Percentiles rank a stretch among this genome's conserved stretches.
These are phyloP conservation scores for Lentinula aciculospora DNA, from an alignment of 768 basidiomycete species.

Conservation along the genomic window DNA sequence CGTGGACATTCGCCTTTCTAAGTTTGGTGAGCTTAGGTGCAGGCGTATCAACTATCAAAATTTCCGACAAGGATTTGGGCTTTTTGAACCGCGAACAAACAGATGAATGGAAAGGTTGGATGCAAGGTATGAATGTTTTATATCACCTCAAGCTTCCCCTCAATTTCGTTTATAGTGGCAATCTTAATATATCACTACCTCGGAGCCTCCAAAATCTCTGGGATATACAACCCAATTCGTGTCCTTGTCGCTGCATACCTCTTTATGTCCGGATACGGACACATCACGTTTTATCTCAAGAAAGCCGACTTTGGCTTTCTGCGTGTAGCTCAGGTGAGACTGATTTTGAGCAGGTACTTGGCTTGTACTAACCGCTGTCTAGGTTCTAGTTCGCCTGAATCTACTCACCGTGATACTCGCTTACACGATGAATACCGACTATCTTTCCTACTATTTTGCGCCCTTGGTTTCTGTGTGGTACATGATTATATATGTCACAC, in stretches of 20 bases:
- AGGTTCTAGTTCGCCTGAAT: slow-evolving; percentile 81
- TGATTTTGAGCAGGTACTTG: neutral
- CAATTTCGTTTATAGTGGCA: slow-evolving; percentile 43
- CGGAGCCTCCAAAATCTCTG: slow-evolving; percentile 84
- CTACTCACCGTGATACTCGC: slow-evolving; percentile 75
- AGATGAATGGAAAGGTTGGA: slow-evolving; percentile 98
- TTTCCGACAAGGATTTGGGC: slow-evolving; percentile 76
- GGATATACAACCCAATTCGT: slow-evolving; percentile 91
- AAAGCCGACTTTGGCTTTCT: slow-evolving; percentile 83
- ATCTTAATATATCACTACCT: slow-evolving; percentile 93
- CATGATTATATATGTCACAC: slow-evolving; percentile 77
- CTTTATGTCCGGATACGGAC: slow-evolving; percentile 93
- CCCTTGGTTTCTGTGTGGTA: slow-evolving; percentile 92
- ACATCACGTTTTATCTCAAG: slow-evolving; percentile 83
- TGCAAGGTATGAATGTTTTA: slow-evolving; percentile 68
- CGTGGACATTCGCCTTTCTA: slow-evolving; percentile 63
- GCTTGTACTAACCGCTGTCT: slow-evolving; percentile 8
- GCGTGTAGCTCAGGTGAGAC: slow-evolving; percentile 66
- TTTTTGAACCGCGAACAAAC: slow-evolving; percentile 91
- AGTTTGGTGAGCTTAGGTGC: slow-evolving; percentile 43
- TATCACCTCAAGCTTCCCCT: slow-evolving; percentile 3
- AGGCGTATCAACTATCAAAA: slow-evolving; percentile 63
- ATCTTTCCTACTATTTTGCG: slow-evolving; percentile 87
- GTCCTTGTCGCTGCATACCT: slow-evolving; percentile 85
- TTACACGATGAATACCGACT: slow-evolving; percentile 90